phyloP scores from a whole-genome alignment of 2,329 filamentous ascomycete genomes.

The Byssochlamys sp. region DNA sequence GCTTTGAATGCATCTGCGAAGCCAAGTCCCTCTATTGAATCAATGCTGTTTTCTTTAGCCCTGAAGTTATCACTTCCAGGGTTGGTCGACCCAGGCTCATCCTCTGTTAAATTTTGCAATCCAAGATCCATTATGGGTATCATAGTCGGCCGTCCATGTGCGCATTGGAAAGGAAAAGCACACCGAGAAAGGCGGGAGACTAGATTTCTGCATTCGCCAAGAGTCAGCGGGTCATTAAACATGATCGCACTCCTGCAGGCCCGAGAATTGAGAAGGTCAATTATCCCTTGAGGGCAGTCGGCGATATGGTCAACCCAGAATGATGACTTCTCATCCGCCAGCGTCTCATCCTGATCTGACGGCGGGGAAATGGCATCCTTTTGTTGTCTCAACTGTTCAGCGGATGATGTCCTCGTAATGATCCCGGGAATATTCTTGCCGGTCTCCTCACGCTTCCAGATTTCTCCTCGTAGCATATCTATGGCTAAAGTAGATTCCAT shows the following conservation, averaged over 20 bases:
- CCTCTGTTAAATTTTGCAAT: background rate
- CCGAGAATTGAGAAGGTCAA: slow-evolving; percentile 51
- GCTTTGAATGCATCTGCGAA: slow-evolving; percentile 1
- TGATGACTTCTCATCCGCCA: slow-evolving; percentile 1
- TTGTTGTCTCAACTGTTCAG: background rate
- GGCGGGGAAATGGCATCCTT: background rate
- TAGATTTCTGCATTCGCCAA: slow-evolving; percentile 30
- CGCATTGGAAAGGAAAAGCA: slow-evolving; percentile 42
- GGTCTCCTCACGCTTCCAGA: slow-evolving; percentile 55
- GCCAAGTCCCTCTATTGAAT: background rate
- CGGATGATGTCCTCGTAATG: background rate
- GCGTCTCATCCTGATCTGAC: background rate
- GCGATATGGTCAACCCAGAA: slow-evolving; percentile 55
- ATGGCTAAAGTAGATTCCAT: slow-evolving; percentile 62
- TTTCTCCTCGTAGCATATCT: slow-evolving; percentile 63
- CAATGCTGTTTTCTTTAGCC: background rate
- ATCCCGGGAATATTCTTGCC: slow-evolving; percentile 6
- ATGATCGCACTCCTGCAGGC: slow-evolving; percentile 42
- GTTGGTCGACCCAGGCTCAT: background rate
- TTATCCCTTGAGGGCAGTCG: slow-evolving; percentile 62
- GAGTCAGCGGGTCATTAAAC: slow-evolving; percentile 39
- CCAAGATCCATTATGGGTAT: slow-evolving; percentile 33
- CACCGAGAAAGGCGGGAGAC: slow-evolving; percentile 31
- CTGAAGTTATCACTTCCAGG: background rate
- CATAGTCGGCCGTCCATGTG: slow-evolving; percentile 42